Evolutionary conservation across 495 filamentous ascomycete genomes (phyloP).

Genomic region (Hypoxylon subgilvum): DNA sequence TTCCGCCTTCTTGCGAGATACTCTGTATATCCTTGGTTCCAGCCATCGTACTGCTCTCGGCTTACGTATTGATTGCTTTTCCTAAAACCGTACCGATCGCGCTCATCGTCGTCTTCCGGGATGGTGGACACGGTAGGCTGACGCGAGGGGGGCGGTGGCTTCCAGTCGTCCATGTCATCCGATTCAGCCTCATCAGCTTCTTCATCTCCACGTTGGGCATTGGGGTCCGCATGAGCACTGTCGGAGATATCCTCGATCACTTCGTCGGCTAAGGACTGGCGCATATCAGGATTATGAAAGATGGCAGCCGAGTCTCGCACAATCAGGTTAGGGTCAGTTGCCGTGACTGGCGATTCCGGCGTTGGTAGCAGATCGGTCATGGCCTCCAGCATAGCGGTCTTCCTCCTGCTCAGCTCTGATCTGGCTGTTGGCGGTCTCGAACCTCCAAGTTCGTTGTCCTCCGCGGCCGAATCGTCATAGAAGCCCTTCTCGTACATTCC

Average conservation of each 20-base stretch:
- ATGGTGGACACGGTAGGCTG: conserved; percentile 32
- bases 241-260: conserved; percentile 38
- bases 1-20: conserved; percentile 71
- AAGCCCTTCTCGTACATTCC: conserved; percentile 91
- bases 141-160: conserved; percentile 27
- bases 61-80: conserved; percentile 84
- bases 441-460: conserved; percentile 47
- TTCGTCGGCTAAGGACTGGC: conserved; percentile 42
- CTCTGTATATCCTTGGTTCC: conserved; percentile 73
- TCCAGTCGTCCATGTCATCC: conserved; percentile 28
- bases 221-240: conserved; percentile 6
- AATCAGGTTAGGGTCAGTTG: conserved; percentile 27
- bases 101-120: conserved; percentile 41
- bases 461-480: conserved; percentile 61
- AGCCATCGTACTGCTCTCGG: conserved; percentile 77
- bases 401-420: conserved; percentile 47
- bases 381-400: conserved; percentile 50
- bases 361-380: conserved; percentile 50
- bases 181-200: conserved; percentile 39
- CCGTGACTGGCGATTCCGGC: conserved; percentile 30
- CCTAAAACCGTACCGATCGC: conserved; percentile 91
- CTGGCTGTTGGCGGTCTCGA: conserved; percentile 34
- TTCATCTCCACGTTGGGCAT: conserved; percentile 14
- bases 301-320: conserved; percentile 49
- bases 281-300: conserved; percentile 44